Evolutionary conservation across 192 early-diverging fungal genomes (phyloP), one percentile per base, ranked within the genome.

Genomic region (Backusella mclennaniae): DNA sequence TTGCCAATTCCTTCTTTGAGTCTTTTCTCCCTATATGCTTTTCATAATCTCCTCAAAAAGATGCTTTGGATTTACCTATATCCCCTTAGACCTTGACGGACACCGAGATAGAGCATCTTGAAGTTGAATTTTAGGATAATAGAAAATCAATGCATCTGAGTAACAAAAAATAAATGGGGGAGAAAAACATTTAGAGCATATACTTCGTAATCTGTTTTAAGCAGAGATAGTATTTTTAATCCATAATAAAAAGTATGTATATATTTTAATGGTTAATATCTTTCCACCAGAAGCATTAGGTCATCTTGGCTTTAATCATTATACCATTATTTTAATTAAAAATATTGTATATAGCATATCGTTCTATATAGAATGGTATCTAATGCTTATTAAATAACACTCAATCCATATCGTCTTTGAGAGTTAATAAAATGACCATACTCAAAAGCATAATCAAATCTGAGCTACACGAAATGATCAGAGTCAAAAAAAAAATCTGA

Each of bases 111-210:
- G 56, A 63, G 56, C 21, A 63, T 63, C 12, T 29, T 63, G 23
- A 29, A 39, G 38, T 29, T 29, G 56, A 63, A 12, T 63, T 63
- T 63, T 59, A 59, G 23, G 21, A 29, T 26, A 29, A 29, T 26
- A 63, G 26, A 23, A 63, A 63, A 63, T 63, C 56, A 63, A 63
- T 59, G 53, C 53, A 59, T 59, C 53, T 59, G 56, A 63, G 56
- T 63, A 7, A 12, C 8, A 63, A 63, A 17, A 17, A 14, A 4
- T 17, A 63, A 26, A 63, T 63, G 56, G 23, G 8, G 38, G 38
- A 39, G 38, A 63, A n/a, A 59, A 59, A 59, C 8, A 23, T 59
- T 59, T 12, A 59, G 23, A 59, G 23, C 23, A 29, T 14, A 21
- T n/a, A 53, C 21, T 53, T 53, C 21, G 21, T 53, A 14, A n/a